These are phyloP conservation scores for Closterium sp. DNA, from an alignment of 139 green algal genomes.

Conservation along the genomic window DNA sequence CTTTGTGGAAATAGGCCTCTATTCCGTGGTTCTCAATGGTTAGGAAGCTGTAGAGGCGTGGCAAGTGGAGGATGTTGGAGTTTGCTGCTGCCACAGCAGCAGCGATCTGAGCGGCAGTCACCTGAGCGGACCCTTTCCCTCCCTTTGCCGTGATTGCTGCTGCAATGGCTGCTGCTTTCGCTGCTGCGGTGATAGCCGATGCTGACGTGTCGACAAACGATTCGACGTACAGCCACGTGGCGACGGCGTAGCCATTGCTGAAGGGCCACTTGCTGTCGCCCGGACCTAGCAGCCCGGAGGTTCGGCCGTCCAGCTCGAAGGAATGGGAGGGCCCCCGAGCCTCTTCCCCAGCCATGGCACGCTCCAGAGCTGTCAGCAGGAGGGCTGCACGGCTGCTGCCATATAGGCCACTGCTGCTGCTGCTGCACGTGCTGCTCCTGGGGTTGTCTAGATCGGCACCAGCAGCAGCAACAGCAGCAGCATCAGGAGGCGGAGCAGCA, in stretches of 20 bases:
- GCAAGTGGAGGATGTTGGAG: conserved; percentile 46
- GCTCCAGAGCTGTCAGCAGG: conserved; percentile 6
- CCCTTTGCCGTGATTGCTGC: neutral
- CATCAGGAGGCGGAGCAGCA: neutral
- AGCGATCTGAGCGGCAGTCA: conserved; percentile 9
- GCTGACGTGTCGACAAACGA: conserved; percentile 19
- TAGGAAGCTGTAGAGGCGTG: conserved; percentile 56
- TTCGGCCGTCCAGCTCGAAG: conserved; percentile 51
- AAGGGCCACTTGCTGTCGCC: conserved; percentile 56
- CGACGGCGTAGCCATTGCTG: conserved; percentile 42
- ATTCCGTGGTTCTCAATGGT: conserved; percentile 40
- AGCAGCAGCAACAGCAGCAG: neutral
- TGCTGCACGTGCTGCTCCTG: neutral
- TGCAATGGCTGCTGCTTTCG: conserved; percentile 25
- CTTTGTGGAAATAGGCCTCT: conserved; percentile 55
- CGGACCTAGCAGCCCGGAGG: conserved; percentile 50
- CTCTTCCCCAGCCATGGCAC: conserved; percentile 33
- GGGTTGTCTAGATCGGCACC: neutral
- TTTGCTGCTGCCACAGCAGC: conserved; percentile 23
- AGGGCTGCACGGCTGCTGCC: neutral
- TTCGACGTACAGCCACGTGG: conserved; percentile 56
- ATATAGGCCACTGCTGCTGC: neutral
- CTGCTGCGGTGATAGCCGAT: conserved; percentile 18
- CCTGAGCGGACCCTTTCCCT: neutral
- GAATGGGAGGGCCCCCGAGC: conserved; percentile 10